phyloP scores from a whole-genome alignment of 1,139 yeast species.

The Taphrina sp. region DNA sequence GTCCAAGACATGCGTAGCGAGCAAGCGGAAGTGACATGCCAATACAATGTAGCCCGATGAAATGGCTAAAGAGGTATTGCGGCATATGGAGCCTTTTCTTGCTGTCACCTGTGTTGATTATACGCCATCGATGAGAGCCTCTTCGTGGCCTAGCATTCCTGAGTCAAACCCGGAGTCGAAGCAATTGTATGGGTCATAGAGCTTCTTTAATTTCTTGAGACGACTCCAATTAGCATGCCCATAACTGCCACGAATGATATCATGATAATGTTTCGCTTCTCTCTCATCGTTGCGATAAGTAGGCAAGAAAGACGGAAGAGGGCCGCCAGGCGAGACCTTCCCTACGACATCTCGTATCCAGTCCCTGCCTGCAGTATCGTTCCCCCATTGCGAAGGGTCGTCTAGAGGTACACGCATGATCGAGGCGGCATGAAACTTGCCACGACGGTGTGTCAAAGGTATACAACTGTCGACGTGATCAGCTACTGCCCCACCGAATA shows the following conservation, averaged over 20 bases:
- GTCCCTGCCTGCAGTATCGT: conserved; percentile 14
- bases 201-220: conserved; percentile 5
- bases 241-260: conserved; percentile 14
- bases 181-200: conserved; percentile 8
- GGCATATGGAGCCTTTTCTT: too few species aligned
- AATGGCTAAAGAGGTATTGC: too few species aligned
- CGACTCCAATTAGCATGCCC: conserved; percentile 20
- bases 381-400: conserved; percentile 3
- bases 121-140: conserved; percentile 16
- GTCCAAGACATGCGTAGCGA: too few species aligned
- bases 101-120: too few species aligned
- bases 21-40: too few species aligned
- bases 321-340: conserved; percentile 14
- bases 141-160: conserved; percentile 14
- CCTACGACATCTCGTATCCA: conserved; percentile 10
- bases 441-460: not conserved
- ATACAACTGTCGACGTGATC: conserved; percentile 10
- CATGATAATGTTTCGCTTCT: conserved; percentile 17
- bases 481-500: conserved; percentile 5
- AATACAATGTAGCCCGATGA: too few species aligned
- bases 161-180: conserved; percentile 11
- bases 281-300: conserved; percentile 1
- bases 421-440: conserved; percentile 14
- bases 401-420: conserved; percentile 9
- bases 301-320: conserved; percentile 18